Evolutionary conservation across 1,284 basidiomycete genomes (phyloP).

Genomic region (Irpex sp.): DNA sequence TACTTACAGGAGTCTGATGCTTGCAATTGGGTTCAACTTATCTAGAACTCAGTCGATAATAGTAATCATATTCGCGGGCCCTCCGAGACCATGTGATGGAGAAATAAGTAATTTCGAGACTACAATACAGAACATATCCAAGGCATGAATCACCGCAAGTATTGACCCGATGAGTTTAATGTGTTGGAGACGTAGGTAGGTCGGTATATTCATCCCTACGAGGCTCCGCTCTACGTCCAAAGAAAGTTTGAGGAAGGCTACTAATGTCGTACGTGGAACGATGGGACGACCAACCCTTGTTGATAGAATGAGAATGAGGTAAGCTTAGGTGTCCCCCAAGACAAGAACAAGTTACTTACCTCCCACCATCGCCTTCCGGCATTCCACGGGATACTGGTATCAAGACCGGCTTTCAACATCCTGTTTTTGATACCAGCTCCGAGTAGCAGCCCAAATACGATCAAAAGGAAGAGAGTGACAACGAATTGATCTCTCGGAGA

Average conservation of each 20-base stretch:
- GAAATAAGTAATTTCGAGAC: neutral
- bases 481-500: slow-evolving; percentile 89
- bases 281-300: slow-evolving; percentile 57
- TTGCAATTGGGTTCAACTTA: no score
- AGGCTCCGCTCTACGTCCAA: slow-evolving; percentile 20
- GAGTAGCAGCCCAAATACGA: slow-evolving; percentile 79
- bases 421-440: slow-evolving; percentile 80
- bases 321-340: neutral
- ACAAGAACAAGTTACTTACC: slow-evolving; percentile 39
- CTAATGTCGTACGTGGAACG: slow-evolving; percentile 48
- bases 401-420: slow-evolving; percentile 73
- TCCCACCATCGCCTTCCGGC: slow-evolving; percentile 74
- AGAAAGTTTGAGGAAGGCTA: slow-evolving; percentile 35
- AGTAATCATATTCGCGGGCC: neutral
- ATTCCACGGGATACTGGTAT: slow-evolving; percentile 59
- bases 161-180: neutral
- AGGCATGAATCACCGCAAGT: neutral
- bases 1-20: no score
- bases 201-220: slow-evolving; percentile 39
- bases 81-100: neutral
- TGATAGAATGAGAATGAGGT: neutral
- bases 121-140: neutral
- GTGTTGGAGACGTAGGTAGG: slow-evolving; percentile 17
- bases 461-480: slow-evolving; percentile 85
- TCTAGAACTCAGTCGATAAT: no score